Evolutionary conservation across 805 yeast genomes (phyloP), one percentile per base, ranked within the genome.

Genomic region (Maudiozyma barnettii): DNA sequence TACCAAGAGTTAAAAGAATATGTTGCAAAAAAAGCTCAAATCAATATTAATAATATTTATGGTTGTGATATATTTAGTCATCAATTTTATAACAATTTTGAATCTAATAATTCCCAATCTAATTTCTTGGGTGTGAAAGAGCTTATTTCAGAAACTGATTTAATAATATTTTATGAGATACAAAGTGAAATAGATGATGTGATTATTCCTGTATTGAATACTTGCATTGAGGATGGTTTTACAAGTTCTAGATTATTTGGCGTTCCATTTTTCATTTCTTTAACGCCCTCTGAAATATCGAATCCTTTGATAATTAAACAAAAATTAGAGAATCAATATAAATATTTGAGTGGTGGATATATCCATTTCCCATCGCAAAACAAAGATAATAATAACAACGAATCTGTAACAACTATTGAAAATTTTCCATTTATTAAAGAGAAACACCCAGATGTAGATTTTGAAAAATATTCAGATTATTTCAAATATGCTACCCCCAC

Each of bases 71-170:
- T 88, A 3, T 87, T 81, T 68, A 78, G 77, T 49, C 72, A 76
- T 49, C 82, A 78, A 53, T 76, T 90, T 49, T 87, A 80, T 69
- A 78, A 74, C 46, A 79, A 83, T 60, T 82, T 81, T 63, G 88
- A 82, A 51, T 74, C 76, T 39, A 63, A 77, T n/a, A 80, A 74
- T 39, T 73, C 82, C 22, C 65, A 64, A 29, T 54, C 74, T 1
- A 58, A 61, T 4, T 84, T 77, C 54, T 62, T 82, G 33, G 88
- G 93, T 1, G 68, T 84, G 13, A 72, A 80, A 29, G 93, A 84
- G 50, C 63, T 84, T 41, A 83, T 89, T 18, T 68, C 76, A 1
- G 73, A 72, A 7, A 66, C 72, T 30, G 97, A 89, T 56, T 74
- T 73, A 13, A 70, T 86, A 36, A 72, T 81, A 45, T 79, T 88